Conservation (phyloP, 2,329 filamentous ascomycete species). For the Alternaria brassicicola region DNA sequence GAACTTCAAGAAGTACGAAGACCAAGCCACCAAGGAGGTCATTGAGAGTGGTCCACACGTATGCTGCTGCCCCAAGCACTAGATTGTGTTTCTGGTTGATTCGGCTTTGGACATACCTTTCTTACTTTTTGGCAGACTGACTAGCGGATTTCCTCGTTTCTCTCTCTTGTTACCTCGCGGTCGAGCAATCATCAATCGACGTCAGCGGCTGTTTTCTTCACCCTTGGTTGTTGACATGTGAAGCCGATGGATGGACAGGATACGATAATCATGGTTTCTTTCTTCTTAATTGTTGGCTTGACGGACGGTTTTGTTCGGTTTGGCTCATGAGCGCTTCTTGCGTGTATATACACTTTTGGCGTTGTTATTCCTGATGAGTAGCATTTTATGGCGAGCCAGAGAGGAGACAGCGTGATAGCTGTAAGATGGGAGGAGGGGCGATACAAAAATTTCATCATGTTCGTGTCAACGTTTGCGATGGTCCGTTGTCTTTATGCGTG, state of each 20-base stretch:
- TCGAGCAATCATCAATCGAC: neutral
- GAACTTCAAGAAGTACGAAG: conserved; percentile 96
- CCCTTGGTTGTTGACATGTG: neutral
- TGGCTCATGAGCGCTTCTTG: neutral
- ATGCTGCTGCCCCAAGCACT: conserved; percentile 49
- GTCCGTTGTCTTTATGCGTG: no score
- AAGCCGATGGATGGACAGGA: neutral
- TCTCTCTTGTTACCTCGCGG: neutral
- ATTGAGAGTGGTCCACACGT: conserved; percentile 54
- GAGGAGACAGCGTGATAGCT: neutral
- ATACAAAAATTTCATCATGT: neutral
- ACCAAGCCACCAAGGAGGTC: conserved; percentile 66
- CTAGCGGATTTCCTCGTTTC: neutral
- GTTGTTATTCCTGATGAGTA: neutral
- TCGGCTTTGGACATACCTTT: neutral
- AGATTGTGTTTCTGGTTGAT: neutral
- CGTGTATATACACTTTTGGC: neutral
- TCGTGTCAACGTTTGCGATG: neutral
- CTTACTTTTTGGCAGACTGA: conserved; percentile 4
- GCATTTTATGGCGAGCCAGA: neutral
- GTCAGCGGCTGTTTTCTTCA: neutral
- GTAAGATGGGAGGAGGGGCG: neutral
- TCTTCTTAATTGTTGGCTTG: neutral
- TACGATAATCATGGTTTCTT: conserved; percentile 1
- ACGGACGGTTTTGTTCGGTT: neutral